Evolutionary conservation across 2,329 filamentous ascomycete genomes (phyloP).

Genomic region (Epichloe hybrida): DNA sequence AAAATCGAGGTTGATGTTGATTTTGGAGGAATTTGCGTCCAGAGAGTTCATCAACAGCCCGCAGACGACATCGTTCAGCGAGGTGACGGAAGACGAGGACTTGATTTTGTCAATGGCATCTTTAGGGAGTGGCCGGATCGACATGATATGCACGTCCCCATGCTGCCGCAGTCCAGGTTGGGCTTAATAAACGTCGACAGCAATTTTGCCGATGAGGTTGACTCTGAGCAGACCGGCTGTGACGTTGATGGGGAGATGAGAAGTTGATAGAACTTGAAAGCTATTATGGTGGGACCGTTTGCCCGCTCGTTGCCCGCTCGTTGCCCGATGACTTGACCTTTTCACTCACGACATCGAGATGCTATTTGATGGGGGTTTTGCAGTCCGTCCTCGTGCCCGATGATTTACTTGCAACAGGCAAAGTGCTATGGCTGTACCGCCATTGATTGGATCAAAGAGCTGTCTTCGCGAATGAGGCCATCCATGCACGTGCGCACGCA

Average conservation of each 20-base stretch:
- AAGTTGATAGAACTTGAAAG: too few relatives aligned
- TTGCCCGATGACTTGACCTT: too few relatives aligned
- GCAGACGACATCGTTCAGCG: conserved; percentile 55
- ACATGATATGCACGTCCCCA: conserved; percentile 28
- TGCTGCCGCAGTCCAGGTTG: neutral
- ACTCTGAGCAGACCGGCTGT: neutral
- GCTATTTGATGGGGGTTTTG: too few relatives aligned
- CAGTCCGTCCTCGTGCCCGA: too few relatives aligned
- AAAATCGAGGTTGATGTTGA: conserved; percentile 64
- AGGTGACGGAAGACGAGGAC: conserved; percentile 69
- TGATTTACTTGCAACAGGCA: too few relatives aligned
- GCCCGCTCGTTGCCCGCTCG: too few relatives aligned
- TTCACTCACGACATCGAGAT: too few relatives aligned
- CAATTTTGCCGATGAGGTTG: neutral
- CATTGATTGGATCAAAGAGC: too few relatives aligned
- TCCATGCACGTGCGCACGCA: too few relatives aligned
- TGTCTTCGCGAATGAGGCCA: too few relatives aligned
- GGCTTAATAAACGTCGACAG: neutral
- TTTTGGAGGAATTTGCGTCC: conserved; percentile 58
- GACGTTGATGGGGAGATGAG: neutral
- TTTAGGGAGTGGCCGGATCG: conserved; percentile 55
- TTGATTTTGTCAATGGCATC: conserved; percentile 67
- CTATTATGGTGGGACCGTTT: too few relatives aligned
- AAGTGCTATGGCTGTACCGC: too few relatives aligned
- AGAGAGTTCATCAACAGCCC: conserved; percentile 73